Percentiles rank a stretch among this genome's conserved stretches.
Conservation (phyloP, 2,329 filamentous ascomycete species). For the Nemania sp. region DNA sequence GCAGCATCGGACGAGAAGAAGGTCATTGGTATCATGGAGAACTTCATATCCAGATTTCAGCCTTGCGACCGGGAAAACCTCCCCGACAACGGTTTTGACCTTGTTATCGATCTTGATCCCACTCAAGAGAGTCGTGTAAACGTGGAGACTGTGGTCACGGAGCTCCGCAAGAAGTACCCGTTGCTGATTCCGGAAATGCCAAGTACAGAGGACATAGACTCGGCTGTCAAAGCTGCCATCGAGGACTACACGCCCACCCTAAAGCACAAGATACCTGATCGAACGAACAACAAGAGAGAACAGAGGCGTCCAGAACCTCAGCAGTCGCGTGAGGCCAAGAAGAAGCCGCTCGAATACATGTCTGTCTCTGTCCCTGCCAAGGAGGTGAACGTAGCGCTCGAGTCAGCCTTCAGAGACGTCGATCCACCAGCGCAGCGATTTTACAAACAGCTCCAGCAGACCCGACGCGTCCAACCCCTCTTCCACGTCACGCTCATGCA, state of each 20-base stretch:
- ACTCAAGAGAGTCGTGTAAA: conserved; percentile 79
- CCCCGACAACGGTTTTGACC: conserved; percentile 85
- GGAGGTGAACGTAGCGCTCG: conserved; percentile 60
- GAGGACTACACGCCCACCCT: conserved; percentile 77
- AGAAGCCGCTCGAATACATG: conserved; percentile 61
- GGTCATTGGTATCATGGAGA: conserved; percentile 90
- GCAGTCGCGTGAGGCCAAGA: conserved; percentile 42
- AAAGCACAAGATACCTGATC: conserved; percentile 73
- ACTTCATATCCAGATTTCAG: conserved; percentile 87
- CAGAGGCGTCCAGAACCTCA: conserved; percentile 49
- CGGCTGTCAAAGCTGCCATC: conserved; percentile 75
- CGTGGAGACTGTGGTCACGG: conserved; percentile 75
- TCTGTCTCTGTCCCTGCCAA: conserved; percentile 52
- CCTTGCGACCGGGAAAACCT: conserved; percentile 65
- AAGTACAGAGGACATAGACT: conserved; percentile 73
- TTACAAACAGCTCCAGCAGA: conserved; percentile 75
- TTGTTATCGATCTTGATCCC: conserved; percentile 83
- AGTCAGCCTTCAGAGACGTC: conserved; percentile 67
- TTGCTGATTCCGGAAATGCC: conserved; percentile 75
- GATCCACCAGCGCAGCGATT: conserved; percentile 62
- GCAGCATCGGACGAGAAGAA: conserved; percentile 75
- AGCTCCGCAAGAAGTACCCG: conserved; percentile 78
- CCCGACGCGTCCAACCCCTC: conserved; percentile 74
- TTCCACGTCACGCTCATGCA: conserved; percentile 98
- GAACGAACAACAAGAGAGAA: conserved; percentile 51